Percentiles rank a stretch among this genome's conserved stretches.
Evolutionary conservation across 768 basidiomycete genomes (phyloP).

Genomic region (Steccherinum ochraceum): DNA sequence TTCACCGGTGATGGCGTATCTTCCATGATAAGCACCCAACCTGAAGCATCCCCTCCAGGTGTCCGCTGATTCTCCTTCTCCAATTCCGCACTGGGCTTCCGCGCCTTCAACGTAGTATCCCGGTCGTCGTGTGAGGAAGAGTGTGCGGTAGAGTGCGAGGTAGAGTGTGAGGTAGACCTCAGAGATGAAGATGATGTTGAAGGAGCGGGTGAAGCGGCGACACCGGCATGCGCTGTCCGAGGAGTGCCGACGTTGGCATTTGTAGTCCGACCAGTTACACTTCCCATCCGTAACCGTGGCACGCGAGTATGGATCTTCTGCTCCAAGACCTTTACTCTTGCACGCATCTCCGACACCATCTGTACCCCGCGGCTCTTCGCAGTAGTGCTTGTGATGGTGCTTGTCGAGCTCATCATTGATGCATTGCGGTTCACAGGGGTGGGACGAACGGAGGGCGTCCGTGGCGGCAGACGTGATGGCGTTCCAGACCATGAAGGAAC

Average conservation of each 20-base stretch:
- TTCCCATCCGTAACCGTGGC: conserved; percentile 77
- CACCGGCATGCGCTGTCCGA: neutral
- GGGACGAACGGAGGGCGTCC: conserved; percentile 31
- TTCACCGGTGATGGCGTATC: conserved; percentile 71
- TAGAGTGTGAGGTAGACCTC: conserved; percentile 5
- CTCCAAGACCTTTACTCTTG: conserved; percentile 73
- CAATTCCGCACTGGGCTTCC: conserved; percentile 16
- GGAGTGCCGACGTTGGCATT: conserved; percentile 31
- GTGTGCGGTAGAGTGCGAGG: conserved; percentile 6
- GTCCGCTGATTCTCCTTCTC: conserved; percentile 36
- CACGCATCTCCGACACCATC: conserved; percentile 91
- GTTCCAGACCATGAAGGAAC: conserved; percentile 45
- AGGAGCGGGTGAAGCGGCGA: neutral
- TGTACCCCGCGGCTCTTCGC: conserved; percentile 80
- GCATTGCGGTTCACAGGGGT: conserved; percentile 30
- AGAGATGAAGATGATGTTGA: conserved; percentile 14
- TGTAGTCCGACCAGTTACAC: conserved; percentile 49
- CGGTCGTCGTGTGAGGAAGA: conserved; percentile 23
- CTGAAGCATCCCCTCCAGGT: conserved; percentile 55
- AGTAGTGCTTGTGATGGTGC: conserved; percentile 32
- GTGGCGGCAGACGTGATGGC: conserved; percentile 35
- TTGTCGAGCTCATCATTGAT: conserved; percentile 27
- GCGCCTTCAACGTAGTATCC: conserved; percentile 15
- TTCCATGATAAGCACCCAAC: conserved; percentile 89
- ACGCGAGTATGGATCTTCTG: conserved; percentile 87